These are phyloP conservation scores for Zygosaccharomyces pseudobailii DNA, from an alignment of 1,139 yeast genomes.

Conservation along the genomic window DNA sequence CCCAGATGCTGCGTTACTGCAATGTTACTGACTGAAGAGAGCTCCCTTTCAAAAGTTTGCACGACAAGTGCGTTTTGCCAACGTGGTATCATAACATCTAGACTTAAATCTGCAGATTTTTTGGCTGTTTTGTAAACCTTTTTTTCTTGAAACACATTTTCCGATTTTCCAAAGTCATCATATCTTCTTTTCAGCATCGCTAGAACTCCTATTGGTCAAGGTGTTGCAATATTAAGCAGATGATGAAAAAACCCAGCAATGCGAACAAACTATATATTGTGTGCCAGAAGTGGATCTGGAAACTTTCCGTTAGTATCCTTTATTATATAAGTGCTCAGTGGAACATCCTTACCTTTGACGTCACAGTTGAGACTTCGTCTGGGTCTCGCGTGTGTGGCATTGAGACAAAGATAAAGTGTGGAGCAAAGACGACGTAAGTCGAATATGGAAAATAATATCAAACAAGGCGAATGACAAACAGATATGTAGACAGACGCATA, in stretches of 20 bases:
- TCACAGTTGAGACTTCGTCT: neutral
- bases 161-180: constrained; percentile 6
- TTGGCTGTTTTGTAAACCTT: constrained; percentile 34
- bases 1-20: constrained; percentile 26
- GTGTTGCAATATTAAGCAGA: neutral
- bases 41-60: constrained; percentile 29
- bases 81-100: constrained; percentile 38
- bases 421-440: neutral
- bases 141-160: constrained; percentile 27
- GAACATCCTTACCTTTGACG: neutral
- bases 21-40: constrained; percentile 17
- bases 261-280: too few species aligned
- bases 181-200: constrained; percentile 9
- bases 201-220: neutral
- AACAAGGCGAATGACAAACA: neutral
- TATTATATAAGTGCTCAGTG: neutral
- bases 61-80: constrained; percentile 29
- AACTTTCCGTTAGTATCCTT: neutral
- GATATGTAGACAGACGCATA: too few species aligned
- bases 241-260: too few species aligned
- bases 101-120: constrained; percentile 47
- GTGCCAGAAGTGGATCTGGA: too few species aligned
- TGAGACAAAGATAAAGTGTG: neutral
- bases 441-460: too few species aligned
- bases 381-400: constrained; percentile 1